Evolutionary conservation across 2,329 filamentous ascomycete species (phyloP), one percentile per base, ranked within the genome.

Genomic region (Sclerotinia trifoliorum): DNA sequence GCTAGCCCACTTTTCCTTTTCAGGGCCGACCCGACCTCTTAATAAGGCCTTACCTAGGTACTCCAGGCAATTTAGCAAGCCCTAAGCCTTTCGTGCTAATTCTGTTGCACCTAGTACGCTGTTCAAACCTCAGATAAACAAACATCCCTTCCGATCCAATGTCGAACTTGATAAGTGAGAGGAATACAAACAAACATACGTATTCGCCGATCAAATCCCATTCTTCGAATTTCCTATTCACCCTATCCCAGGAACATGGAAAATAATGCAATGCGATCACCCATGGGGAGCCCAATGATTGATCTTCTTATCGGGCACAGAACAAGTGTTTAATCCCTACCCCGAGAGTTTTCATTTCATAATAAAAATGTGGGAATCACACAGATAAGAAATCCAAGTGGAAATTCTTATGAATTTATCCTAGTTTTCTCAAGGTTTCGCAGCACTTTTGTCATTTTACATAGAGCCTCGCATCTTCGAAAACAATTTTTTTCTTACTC

Each of bases 221-320:
- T 19, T n/a, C 21, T 35, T n/a, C 29, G 26, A 32, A 19, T 32
- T 49, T 49, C 19, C 19, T 26, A 3, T 35, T 10, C 5, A 11
- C 15, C 24, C 11, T 61, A 17, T 21, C 44, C 26, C 39, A 60
- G 42, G 21, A n/a, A 17, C 1, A 15, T 60, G 19, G 57, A 21
- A 60, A 46, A 35, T 24, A 17, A 17, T 35, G 26, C 26, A n/a
- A 19, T 35, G 29, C 17, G 21, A 32, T 35, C 39, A 13, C 3
- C 21, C 32, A n/a, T 3, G n/a, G 32, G 54, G 19, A 17, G 32
- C 13, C n/a, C 29, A 19, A 21, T 51, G 46, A 42, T 51, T 32
- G 46, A 63, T 63, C 60, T 35, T 58, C 60, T 63, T 63, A 63
- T 63, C 60, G 60, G 48, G 48, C 60, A 63, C 60, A 26, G n/a